Evolutionary conservation across 495 filamentous ascomycete species (phyloP).

Genomic region (Aspergillus olivimuriae): DNA sequence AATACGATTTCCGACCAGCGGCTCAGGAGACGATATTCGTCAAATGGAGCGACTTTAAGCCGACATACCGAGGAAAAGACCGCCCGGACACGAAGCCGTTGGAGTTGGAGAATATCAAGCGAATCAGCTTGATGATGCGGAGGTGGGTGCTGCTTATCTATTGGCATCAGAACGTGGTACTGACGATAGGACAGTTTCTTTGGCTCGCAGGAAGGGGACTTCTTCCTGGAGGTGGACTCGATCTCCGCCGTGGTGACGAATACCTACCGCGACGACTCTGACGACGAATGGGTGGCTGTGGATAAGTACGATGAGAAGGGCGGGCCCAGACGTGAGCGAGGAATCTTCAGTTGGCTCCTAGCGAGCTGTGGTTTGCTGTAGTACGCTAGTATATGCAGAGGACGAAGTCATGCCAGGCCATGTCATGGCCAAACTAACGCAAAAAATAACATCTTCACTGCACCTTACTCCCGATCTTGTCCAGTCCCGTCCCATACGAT

Average conservation of each 20-base stretch:
- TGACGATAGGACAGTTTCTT: slow-evolving; percentile 54
- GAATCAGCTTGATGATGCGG: slow-evolving; percentile 69
- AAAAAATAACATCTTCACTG: not conserved
- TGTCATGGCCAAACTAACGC: too few relatives aligned
- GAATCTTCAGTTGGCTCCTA: not conserved
- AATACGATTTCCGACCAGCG: slow-evolving; percentile 28
- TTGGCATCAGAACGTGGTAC: too few relatives aligned
- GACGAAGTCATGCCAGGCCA: too few relatives aligned
- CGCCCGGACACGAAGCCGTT: slow-evolving; percentile 48
- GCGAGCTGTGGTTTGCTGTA: not conserved
- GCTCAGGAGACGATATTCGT: slow-evolving; percentile 33
- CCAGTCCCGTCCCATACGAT: not conserved
- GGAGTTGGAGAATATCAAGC: slow-evolving; percentile 51
- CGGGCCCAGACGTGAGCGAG: not conserved
- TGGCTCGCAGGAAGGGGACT: slow-evolving; percentile 64
- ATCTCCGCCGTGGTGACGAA: slow-evolving; percentile 37
- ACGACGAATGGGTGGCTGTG: not conserved
- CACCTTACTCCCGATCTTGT: not conserved
- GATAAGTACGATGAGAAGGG: not conserved
- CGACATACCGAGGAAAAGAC: slow-evolving; percentile 67
- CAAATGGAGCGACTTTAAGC: slow-evolving; percentile 55
- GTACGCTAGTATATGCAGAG: too few relatives aligned
- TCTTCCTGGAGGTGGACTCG: slow-evolving; percentile 49
- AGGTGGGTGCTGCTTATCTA: too few relatives aligned
- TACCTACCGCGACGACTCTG: slow-evolving; percentile 10